phyloP scores from a whole-genome alignment of 441 rosid genomes.

The Euphorbia corollata region DNA sequence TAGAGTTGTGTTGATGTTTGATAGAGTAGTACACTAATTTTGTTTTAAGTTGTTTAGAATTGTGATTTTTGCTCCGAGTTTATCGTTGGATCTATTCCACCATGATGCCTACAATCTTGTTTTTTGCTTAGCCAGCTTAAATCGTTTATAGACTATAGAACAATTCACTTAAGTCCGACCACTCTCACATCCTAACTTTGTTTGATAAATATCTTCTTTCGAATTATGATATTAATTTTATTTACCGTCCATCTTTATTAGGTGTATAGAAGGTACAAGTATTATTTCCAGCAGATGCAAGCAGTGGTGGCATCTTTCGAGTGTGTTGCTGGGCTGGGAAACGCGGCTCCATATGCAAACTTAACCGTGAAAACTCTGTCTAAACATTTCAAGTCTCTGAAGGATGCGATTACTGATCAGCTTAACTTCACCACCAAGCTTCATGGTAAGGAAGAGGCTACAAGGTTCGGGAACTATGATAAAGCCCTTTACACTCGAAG shows the following conservation, averaged over 20 bases:
- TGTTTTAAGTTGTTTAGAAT: not conserved
- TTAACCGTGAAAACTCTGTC: slow-evolving; percentile 65
- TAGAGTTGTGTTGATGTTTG: no score
- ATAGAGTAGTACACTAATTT: not conserved
- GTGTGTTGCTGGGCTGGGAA: slow-evolving; percentile 67
- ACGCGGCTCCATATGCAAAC: slow-evolving; percentile 72
- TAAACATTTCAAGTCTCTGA: slow-evolving; percentile 63
- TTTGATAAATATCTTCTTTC: not conserved
- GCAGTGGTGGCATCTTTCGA: slow-evolving; percentile 65
- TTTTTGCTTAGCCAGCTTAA: not conserved
- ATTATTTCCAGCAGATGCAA: slow-evolving; percentile 72
- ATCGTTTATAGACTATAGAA: not conserved
- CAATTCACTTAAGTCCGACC: no score
- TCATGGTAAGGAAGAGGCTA: slow-evolving; percentile 33
- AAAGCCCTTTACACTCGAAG: slow-evolving; percentile 37
- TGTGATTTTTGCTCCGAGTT: not conserved
- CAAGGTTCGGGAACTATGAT: slow-evolving; percentile 36
- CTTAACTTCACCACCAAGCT: slow-evolving; percentile 44
- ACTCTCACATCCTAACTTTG: no score
- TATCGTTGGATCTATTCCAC: not conserved
- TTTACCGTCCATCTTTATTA: slow-evolving; percentile 10
- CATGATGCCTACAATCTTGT: not conserved
- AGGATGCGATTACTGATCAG: slow-evolving; percentile 63
- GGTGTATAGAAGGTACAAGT: slow-evolving; percentile 76
- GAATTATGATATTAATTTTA: not conserved